Base-by-base conservation (phyloP, 2,329 filamentous ascomycete species). In the Podosphaera fusca region DNA sequence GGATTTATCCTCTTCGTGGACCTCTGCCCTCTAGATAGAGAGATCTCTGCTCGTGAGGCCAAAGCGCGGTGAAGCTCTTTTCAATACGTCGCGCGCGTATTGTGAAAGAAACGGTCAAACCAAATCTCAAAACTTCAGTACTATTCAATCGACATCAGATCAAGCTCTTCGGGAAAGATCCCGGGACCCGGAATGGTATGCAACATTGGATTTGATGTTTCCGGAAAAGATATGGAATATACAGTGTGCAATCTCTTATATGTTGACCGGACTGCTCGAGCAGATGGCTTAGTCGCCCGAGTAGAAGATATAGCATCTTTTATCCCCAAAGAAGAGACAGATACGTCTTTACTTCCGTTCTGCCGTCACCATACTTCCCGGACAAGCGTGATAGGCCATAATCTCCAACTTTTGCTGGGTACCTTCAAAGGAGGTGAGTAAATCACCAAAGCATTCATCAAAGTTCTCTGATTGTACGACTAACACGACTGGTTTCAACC, bases 391-490 rank as follows among this genome's bases (percentile, higher is more conserved):
- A 21, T 21, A 21, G 21, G 21, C 21, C 66, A 64, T 40, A 77
- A 78, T 66, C 64, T 78, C 35, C 69, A 72, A 58, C 69, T 69
- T 29, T 66, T 79, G 56, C 63, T 79, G 52, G 69, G 68, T 38
- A 70, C 74, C 34, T 78, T 77, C 63, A 73, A 71, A 63, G 72
- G 75, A 71, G 75, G 76, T 60, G 57, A 38, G 58, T 57, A 59
- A 36, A n/a, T 49, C 21, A 3, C 12, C 40, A 45, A 21, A 45
- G 3, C 21, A 12, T 45, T 7, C 5, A 50, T 50, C 33, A 31
- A 12, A 6, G 5, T 30, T 50, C 12, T 29, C 33, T 35, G 33
- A 35, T 4, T 34, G 9, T 52, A 14, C 8, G 21, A 35, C 3
- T 10, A 52, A 4, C 9, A 14, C 12, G 10, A 12, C 50, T 52